Evolutionary conservation across 768 basidiomycete genomes (phyloP), one percentile per base, ranked within the genome.

Genomic region (Lepiota venenata): DNA sequence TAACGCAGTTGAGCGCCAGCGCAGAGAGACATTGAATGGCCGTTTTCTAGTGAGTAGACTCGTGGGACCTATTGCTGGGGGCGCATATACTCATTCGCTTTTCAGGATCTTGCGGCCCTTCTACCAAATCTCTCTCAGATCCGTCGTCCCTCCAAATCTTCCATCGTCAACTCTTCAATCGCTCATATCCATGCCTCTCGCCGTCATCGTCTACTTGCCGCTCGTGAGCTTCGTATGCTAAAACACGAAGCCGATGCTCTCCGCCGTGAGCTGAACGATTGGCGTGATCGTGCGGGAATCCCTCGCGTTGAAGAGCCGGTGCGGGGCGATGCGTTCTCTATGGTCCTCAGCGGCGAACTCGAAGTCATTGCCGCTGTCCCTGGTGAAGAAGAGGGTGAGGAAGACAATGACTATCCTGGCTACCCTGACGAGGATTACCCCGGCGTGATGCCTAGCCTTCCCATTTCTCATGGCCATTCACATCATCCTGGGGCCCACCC

Each of bases 161-260:
- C 91, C 57, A 98, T 98, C 69, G 95, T 99, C 70, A 97, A 97
- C 71, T 93, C 90, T 32, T 91, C 88, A 42, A 97, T 98, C 67
- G 85, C 92, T 1, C 89, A 93, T 64, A 84, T 94, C 57, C 87
- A 89, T 63, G 81, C 87, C 18, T 88, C 90, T 38, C 84, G 91
- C 46, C 81, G 91, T 40, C 88, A 93, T 64, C 85, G 91, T 46
- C 72, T 86, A 16, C 77, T 93, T 58, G 92, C 93, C 14, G 81
- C 91, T 8, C 82, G 87, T 58, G 90, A 95, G 66, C 78, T 97
- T 32, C 87, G 93, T 47, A 66, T 82, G 47, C 69, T 95, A 64
- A 90, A 89, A 64, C 70, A 77, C 61, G 93, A 98, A 71, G 75
- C 90, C 18, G 92, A 96, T 69, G 86, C 87, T 7, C 84, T 98